Base-by-base conservation (phyloP, 2,329 filamentous ascomycete genomes). In the Neophaeococcomyces aloes region DNA sequence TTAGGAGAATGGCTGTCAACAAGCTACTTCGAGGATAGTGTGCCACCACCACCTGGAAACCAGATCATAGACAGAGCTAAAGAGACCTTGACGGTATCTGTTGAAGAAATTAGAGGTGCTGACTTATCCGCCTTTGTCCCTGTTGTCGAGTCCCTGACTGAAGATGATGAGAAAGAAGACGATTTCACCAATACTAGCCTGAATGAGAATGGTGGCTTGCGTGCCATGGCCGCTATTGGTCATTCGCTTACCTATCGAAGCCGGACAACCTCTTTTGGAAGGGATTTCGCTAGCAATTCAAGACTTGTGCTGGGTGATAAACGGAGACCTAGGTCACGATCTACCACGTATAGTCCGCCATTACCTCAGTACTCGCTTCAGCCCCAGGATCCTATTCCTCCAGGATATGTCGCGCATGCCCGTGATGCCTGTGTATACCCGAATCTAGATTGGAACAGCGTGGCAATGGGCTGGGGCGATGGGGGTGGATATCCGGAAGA, bases 381-480 rank as follows among this genome's bases (percentile, higher is more conserved):
- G 0, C 72, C 75, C 6, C 81, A 81, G 6, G 81, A 86, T 34
- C 79, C 81, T 6, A 95, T 96, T 46, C 91, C 91, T 0, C 69
- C 78, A 2, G 91, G 89, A 2, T 94, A 93, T 59, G 84, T 94
- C 14, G 77, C 86, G 0, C 91, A 98, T 64, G 89, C 89, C 7
- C 78, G 87, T 49, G 86, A 96, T 59, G 78, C 82, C 10, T 96
- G 87, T 57, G 72, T 85, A 4, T 75, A 83, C 39, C 74, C 95
- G n/a, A 91, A 98, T 62, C 93, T 86, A 57, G 83, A 89, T 55
- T 98, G 91, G 89, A 88, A 98, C 58, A 95, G 88, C 47, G 68
- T 74, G 2, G 78, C 84, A 0, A 72, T 86, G 33, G 71, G 80
- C 49, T 96, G 91, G 83, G 89, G 88, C 5, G 80, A 86, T 56